These are phyloP conservation scores for Recurvomyces mirabilis DNA, from an alignment of 495 filamentous ascomycete genomes.

Conservation along the genomic window DNA sequence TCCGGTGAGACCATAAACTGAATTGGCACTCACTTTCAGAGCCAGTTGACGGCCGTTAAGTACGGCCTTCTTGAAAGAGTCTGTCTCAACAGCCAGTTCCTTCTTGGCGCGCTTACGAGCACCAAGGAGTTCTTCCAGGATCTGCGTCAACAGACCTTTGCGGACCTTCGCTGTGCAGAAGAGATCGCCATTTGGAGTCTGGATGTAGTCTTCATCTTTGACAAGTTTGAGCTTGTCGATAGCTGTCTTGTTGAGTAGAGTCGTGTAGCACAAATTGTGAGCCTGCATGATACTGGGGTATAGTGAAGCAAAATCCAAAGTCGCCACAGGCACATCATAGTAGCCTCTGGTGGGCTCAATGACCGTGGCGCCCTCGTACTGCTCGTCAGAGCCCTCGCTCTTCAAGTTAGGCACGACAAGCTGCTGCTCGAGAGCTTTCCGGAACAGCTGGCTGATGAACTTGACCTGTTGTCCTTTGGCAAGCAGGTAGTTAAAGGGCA, in stretches of 20 bases:
- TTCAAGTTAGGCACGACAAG: conserved; percentile 83
- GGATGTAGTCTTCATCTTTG: conserved; percentile 89
- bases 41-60: conserved; percentile 95
- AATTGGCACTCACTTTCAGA: conserved; percentile 94
- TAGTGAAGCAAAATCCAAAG: conserved; percentile 95
- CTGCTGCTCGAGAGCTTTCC: conserved; percentile 82
- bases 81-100: conserved; percentile 81
- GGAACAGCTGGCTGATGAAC: conserved; percentile 93
- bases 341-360: conserved; percentile 90
- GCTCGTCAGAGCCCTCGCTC: conserved; percentile 52
- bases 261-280: conserved; percentile 98
- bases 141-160: conserved; percentile 87
- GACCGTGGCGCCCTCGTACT: conserved; percentile 96
- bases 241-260: conserved; percentile 68
- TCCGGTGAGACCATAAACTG: conserved; percentile 94
- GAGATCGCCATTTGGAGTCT: conserved; percentile 87
- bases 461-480: conserved; percentile 92
- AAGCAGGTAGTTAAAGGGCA: conserved; percentile 92
- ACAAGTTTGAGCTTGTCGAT: conserved; percentile 60
- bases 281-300: conserved; percentile 99
- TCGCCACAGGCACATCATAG: conserved; percentile 89
- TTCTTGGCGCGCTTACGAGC: conserved; percentile 90
- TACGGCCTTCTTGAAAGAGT: conserved; percentile 94
- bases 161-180: conserved; percentile 81
- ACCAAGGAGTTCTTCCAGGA: conserved; percentile 80